phyloP scores from a whole-genome alignment of 2,329 filamentous ascomycete species.

The Nectriaceae sp. region DNA sequence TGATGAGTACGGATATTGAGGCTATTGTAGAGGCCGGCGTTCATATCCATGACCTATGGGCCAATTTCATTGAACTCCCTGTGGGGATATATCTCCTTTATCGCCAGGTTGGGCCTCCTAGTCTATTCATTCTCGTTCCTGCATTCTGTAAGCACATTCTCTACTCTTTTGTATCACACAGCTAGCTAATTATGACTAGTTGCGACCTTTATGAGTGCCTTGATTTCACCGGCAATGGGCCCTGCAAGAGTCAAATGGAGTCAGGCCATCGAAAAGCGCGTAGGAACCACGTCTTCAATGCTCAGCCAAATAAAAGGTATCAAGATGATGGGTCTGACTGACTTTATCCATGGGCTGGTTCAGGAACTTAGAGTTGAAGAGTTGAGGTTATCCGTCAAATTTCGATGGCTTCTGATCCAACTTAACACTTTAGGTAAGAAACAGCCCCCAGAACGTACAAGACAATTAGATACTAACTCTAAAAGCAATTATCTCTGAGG shows the following conservation, averaged over 20 bases:
- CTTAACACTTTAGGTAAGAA: slow-evolving; percentile 31
- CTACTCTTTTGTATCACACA: rapidly evolving
- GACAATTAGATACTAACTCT: slow-evolving; percentile 6
- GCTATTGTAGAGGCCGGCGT: slow-evolving; percentile 28
- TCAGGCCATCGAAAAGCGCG: slow-evolving; percentile 40
- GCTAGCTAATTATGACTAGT: slow-evolving; percentile 9
- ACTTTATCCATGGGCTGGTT: slow-evolving; percentile 32
- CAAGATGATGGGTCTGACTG: slow-evolving; percentile 45
- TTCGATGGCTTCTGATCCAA: slow-evolving; percentile 37
- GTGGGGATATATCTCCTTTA: slow-evolving; percentile 40
- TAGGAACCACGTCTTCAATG: slow-evolving; percentile 42
- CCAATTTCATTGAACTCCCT: slow-evolving; percentile 37
- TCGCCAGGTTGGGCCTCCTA: slow-evolving; percentile 34
- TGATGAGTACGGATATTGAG: slow-evolving; percentile 50
- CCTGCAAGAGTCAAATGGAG: slow-evolving; percentile 41
- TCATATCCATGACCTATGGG: slow-evolving; percentile 40
- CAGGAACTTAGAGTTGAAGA: slow-evolving; percentile 39
- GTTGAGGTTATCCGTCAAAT: slow-evolving; percentile 39
- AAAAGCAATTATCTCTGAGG: slow-evolving; percentile 26
- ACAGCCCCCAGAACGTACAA: no score
- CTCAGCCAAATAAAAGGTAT: slow-evolving; percentile 44
- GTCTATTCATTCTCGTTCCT: slow-evolving; percentile 31
- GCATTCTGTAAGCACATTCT: slow-evolving; percentile 22
- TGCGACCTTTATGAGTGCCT: slow-evolving; percentile 18
- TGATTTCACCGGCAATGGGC: slow-evolving; percentile 31